Evolutionary conservation across 2,329 filamentous ascomycete species (phyloP).

Genomic region (Stachybotrys echinatus): DNA sequence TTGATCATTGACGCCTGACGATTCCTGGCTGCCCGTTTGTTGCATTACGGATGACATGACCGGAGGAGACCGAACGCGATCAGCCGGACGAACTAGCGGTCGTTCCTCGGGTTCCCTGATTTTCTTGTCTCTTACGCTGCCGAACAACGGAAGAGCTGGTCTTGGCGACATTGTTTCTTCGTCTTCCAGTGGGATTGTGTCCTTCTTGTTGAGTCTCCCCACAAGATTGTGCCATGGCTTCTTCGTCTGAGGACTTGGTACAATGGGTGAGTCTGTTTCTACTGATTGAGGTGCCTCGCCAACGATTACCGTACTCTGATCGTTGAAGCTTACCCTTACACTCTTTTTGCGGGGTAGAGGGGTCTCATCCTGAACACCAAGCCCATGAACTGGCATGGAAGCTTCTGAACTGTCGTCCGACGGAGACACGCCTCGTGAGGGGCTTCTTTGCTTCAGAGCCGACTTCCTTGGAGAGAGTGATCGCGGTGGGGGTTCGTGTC

Average conservation of each 20-base stretch:
- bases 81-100: slow-evolving; percentile 50
- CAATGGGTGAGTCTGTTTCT: slow-evolving; percentile 31
- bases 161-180: slow-evolving; percentile 70
- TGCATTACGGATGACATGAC: not conserved
- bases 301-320: slow-evolving; percentile 51
- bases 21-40: not conserved
- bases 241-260: slow-evolving; percentile 29
- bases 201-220: slow-evolving; percentile 44
- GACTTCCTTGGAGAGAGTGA: slow-evolving; percentile 75
- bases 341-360: slow-evolving; percentile 52
- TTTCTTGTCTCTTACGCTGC: slow-evolving; percentile 64
- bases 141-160: slow-evolving; percentile 68
- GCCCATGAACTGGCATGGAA: slow-evolving; percentile 22
- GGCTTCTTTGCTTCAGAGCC: slow-evolving; percentile 60
- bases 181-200: slow-evolving; percentile 43
- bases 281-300: slow-evolving; percentile 33
- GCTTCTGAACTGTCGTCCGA: slow-evolving; percentile 42
- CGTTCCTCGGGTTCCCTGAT: slow-evolving; percentile 48
- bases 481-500: slow-evolving; percentile 63
- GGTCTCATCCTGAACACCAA: slow-evolving; percentile 28
- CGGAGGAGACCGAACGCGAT: slow-evolving; percentile 23
- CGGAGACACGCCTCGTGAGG: slow-evolving; percentile 47
- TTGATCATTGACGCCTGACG: slow-evolving; percentile 40
- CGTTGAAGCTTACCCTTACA: slow-evolving; percentile 74
- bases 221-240: slow-evolving; percentile 49